Evolutionary conservation across 352 stramenopile species (phyloP), one percentile per base, ranked within the genome.

Genomic region (Phytopythium delawarense): DNA sequence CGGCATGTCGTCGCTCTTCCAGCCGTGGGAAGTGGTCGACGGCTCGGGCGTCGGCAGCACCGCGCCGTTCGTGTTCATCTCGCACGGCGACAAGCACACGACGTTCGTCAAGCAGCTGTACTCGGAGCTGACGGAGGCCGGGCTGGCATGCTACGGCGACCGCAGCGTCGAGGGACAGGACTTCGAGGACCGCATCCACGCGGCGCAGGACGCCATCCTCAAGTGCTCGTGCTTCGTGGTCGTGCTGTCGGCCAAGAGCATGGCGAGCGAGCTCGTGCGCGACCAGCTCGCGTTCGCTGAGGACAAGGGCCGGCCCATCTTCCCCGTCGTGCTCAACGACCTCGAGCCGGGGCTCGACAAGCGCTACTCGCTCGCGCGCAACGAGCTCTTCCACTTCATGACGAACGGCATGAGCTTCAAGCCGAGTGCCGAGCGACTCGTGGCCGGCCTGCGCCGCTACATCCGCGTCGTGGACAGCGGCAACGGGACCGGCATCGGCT

Each of bases 221-320:
- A 78, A 83, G 51, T 95, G 86, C 65, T 79, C 83, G 9, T 84
- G 74, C 60, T 93, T 93, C 58, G 53, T 95, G 2, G 79, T 92
- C 11, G 71, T 95, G n/a, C 42, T 95, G 7, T 95, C 86, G 8
- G 77, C 76, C 49, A 72, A 92, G 44, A 93, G 80, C 2, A 84
- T 91, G 30, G 57, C 68, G 7, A 92, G 79, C 46, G 80, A 94
- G 53, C 57, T 92, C 1, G 76, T 92, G n/a, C 87, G 83, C 46
- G 83, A 92, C 55, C 83, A 94, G 59, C 69, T 94, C 18, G 83
- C 85, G 15, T 94, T 92, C 50, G 85, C 83, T 0, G 85, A 94
- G 63, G 83, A 92, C 70, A 94, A 94, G 61, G 83, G 85, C 54
- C 82, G 85, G 5, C 81, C 84, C 1, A 93, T 96, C 65, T 91